A percentile compares a stretch with the other conserved stretches of the same genome.
These are phyloP conservation scores for Magnusiomyces fungicola DNA, from an alignment of 1,139 yeast genomes.

Conservation along the genomic window DNA sequence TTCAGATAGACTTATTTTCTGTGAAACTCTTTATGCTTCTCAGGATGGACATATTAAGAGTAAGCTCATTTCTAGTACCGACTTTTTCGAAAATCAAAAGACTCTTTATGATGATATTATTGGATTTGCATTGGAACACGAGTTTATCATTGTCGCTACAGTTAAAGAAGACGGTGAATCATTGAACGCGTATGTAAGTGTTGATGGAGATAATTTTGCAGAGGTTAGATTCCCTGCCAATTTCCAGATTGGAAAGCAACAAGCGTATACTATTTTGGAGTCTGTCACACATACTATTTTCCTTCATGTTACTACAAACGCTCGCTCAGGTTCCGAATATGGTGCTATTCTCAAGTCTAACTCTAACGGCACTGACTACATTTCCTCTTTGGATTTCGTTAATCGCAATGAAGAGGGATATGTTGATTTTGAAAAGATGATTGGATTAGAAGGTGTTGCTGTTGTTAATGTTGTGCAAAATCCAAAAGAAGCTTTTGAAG, in stretches of 20 bases:
- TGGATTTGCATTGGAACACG: conserved; percentile 61
- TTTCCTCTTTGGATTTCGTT: conserved; percentile 60
- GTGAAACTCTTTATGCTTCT: conserved; percentile 41
- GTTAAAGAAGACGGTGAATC: conserved; percentile 38
- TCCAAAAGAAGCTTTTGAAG: conserved; percentile 36
- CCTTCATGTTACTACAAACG: conserved; percentile 70
- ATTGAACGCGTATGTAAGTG: conserved; percentile 64
- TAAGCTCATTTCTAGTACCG: conserved; percentile 44
- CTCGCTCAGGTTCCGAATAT: conserved; percentile 46
- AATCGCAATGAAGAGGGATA: conserved; percentile 67
- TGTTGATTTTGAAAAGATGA: conserved; percentile 84
- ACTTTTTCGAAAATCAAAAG: conserved; percentile 42
- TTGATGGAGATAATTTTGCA: conserved; percentile 76
- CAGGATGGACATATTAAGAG: conserved; percentile 26
- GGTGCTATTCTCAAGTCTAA: conserved; percentile 88
- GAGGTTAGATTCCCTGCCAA: conserved; percentile 73
- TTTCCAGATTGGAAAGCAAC: conserved; percentile 52
- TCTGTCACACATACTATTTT: conserved; percentile 69
- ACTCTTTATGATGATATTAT: conserved; percentile 45
- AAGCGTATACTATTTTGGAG: conserved; percentile 80
- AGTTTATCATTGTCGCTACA: conserved; percentile 64
- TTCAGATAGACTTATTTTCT: conserved; percentile 50
- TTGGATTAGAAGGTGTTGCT: conserved; percentile 83
- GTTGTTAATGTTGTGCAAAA: conserved; percentile 64
- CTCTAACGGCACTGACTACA: conserved; percentile 92